phyloP scores from a whole-genome alignment of 768 basidiomycete species.

The Leccinum truebloodii region DNA sequence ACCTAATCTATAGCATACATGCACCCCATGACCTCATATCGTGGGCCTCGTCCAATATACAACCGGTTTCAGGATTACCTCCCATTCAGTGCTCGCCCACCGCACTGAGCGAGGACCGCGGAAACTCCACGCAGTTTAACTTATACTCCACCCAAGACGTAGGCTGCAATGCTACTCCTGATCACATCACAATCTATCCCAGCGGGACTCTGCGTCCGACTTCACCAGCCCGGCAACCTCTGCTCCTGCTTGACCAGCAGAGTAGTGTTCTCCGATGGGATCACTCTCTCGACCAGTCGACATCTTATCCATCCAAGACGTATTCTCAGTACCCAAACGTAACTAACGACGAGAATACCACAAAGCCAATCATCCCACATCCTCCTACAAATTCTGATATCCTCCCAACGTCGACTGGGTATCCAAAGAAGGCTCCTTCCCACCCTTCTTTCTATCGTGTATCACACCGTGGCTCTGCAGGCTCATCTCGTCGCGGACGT shows the following conservation, averaged over 20 bases:
- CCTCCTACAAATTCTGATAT: background rate
- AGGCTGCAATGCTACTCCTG: background rate
- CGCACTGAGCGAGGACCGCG: no score
- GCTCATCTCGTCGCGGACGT: background rate
- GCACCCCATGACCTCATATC: background rate
- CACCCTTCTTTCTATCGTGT: no score
- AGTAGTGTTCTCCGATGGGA: background rate
- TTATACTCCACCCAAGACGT: background rate
- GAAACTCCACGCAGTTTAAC: background rate
- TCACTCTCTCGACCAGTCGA: background rate
- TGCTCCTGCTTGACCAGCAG: background rate
- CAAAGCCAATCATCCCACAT: background rate
- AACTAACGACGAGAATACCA: background rate
- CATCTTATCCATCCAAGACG: no score
- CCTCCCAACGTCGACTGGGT: background rate
- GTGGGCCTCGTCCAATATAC: background rate
- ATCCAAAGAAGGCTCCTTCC: background rate
- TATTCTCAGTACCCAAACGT: background rate
- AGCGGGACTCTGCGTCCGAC: background rate
- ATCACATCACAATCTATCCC: background rate
- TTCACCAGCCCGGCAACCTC: background rate
- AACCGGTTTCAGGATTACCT: background rate
- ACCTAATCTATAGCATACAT: background rate
- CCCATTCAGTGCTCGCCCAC: background rate
- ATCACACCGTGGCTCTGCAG: background rate